Percentiles rank a stretch among this genome's conserved stretches.
phyloP scores from a whole-genome alignment of 495 filamentous ascomycete genomes.

The Annulohypoxylon bovei region DNA sequence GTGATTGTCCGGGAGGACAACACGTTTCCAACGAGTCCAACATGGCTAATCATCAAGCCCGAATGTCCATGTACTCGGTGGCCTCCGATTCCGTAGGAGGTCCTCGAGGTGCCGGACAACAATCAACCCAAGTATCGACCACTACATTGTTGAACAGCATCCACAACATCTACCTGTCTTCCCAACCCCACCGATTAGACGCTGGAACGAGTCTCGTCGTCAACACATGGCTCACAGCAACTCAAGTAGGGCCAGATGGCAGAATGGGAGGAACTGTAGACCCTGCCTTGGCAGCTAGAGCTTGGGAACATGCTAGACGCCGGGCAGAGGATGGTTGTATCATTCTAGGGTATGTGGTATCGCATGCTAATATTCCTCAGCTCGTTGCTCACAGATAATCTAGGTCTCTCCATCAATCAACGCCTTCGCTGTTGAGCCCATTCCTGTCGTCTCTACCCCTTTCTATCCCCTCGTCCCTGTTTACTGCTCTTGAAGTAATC shows the following conservation, averaged over 20 bases:
- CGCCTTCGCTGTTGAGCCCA: conserved; percentile 83
- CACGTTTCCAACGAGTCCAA: conserved; percentile 57
- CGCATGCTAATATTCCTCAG: neutral
- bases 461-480: conserved; percentile 74
- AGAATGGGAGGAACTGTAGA: conserved; percentile 81
- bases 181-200: conserved; percentile 83
- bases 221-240: conserved; percentile 91
- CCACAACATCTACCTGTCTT: conserved; percentile 86
- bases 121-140: conserved; percentile 85
- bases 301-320: conserved; percentile 96
- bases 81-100: conserved; percentile 69
- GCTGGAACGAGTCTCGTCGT: conserved; percentile 92
- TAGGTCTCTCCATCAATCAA: conserved; percentile 88
- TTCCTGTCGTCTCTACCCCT: conserved; percentile 85
- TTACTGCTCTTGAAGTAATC: conserved; percentile 78
- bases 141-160: conserved; percentile 91
- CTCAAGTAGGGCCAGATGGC: conserved; percentile 71
- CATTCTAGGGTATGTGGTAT: conserved; percentile 73
- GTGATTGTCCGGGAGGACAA: conserved; percentile 53
- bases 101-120: conserved; percentile 69
- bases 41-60: conserved; percentile 70
- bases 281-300: conserved; percentile 76
- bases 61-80: conserved; percentile 88
- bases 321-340: conserved; percentile 97
- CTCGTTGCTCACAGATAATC: conserved; percentile 23